Conservation (phyloP, 129 eudicot species). For the Flaveria brownii region DNA sequence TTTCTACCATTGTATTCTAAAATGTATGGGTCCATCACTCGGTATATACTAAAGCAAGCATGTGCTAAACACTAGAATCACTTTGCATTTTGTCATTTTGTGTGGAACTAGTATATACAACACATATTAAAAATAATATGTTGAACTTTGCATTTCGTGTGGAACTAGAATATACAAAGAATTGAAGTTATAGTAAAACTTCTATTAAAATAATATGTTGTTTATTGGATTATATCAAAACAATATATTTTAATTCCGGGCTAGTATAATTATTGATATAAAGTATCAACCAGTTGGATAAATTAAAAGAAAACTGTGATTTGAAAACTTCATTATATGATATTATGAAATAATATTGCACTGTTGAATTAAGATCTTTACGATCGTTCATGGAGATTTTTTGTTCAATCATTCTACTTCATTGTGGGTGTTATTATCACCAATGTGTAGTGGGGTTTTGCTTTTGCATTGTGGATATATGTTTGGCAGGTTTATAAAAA, state of each 20-base stretch:
- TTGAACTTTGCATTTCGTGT: neutral
- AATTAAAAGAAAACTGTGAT: neutral
- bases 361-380: neutral
- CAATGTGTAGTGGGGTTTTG: constrained; percentile 18
- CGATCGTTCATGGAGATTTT: neutral
- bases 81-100: neutral
- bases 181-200: neutral
- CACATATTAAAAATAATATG: neutral
- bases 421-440: constrained; percentile 24
- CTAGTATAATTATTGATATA: neutral
- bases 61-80: neutral
- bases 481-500: constrained; percentile 8
- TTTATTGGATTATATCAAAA: neutral
- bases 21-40: neutral
- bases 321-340: neutral
- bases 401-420: constrained; percentile 15
- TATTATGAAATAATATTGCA: neutral
- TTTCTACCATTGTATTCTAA: neutral
- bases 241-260: neutral
- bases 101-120: neutral
- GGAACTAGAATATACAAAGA: neutral
- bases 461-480: constrained; percentile 22
- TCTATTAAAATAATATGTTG: neutral
- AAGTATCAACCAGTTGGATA: neutral
- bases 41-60: neutral